Evolutionary conservation across 1,139 yeast genomes (phyloP).

Genomic region (Diutina catenulata): DNA sequence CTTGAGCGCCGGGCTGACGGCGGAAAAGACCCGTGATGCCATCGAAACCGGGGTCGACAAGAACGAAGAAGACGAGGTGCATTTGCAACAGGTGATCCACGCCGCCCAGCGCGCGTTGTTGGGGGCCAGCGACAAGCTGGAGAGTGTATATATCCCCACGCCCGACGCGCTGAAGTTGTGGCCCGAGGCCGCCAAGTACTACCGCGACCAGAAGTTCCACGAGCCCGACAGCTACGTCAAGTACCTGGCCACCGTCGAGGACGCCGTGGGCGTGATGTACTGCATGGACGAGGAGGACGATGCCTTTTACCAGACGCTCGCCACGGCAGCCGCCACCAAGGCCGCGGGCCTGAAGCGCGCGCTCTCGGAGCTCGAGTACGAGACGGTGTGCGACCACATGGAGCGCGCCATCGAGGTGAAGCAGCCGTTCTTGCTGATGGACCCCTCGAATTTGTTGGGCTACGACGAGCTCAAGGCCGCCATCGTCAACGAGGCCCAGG

Average conservation of each 20-base stretch:
- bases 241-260: constrained; percentile 91
- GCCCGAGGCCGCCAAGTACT: constrained; percentile 66
- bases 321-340: constrained; percentile 8
- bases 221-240: constrained; percentile 78
- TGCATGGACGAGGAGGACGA: constrained; percentile 89
- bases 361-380: constrained; percentile 72
- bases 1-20: constrained; percentile 25
- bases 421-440: constrained; percentile 83
- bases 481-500: constrained; percentile 6
- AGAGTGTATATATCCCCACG: constrained; percentile 79
- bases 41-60: constrained; percentile 98
- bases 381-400: constrained; percentile 59
- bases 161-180: constrained; percentile 88
- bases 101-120: constrained; percentile 58
- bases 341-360: too few relatives aligned
- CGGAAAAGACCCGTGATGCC: constrained; percentile 69
- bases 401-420: constrained; percentile 66
- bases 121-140: constrained; percentile 10
- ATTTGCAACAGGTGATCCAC: constrained; percentile 80
- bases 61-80: constrained; percentile 95
- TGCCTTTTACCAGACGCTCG: constrained; percentile 36
- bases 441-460: constrained; percentile 63
- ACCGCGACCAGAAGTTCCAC: constrained; percentile 46
- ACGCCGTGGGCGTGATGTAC: constrained; percentile 76
- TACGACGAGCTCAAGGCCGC: constrained; percentile 44